A percentile compares a stretch with the other conserved stretches of the same genome.
These are phyloP conservation scores for Crithidia acanthocephali DNA, from an alignment of 208 protist species.

Conservation along the genomic window DNA sequence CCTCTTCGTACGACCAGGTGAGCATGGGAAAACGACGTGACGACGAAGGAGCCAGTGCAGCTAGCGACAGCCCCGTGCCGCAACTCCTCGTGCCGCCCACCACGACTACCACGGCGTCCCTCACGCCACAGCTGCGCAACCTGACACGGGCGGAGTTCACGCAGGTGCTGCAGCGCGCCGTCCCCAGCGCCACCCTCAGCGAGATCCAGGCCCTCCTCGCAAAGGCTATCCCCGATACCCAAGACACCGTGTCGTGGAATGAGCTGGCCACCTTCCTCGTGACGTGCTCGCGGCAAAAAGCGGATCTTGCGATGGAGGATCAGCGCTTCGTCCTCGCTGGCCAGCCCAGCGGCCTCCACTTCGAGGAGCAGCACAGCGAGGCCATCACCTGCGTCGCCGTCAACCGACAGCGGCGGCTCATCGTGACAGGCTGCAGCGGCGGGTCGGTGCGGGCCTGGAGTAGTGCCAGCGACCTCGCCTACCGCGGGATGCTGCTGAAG, in stretches of 20 bases:
- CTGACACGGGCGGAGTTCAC: constrained; percentile 38
- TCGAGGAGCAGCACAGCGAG: constrained; percentile 44
- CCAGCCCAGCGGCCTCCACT: constrained; percentile 34
- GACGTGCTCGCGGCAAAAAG: constrained; percentile 63
- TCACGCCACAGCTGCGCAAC: constrained; percentile 14
- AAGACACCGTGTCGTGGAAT: constrained; percentile 70
- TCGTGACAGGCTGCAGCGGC: constrained; percentile 77
- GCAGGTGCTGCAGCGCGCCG: constrained; percentile 24
- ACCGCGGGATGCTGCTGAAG: constrained; percentile 69
- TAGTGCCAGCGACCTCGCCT: constrained; percentile 42
- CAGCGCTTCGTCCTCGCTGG: constrained; percentile 45
- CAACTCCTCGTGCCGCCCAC: background rate
- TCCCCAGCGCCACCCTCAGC: constrained; percentile 41
- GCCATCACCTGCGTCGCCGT: constrained; percentile 50
- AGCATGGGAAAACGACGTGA: background rate
- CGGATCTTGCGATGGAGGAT: constrained; percentile 54
- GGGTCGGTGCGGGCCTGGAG: constrained; percentile 82
- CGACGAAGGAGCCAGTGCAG: background rate
- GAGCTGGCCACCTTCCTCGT: constrained; percentile 82
- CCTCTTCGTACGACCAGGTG: background rate
- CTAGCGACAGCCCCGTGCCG: background rate
- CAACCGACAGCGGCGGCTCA: constrained; percentile 34
- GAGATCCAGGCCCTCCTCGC: constrained; percentile 69
- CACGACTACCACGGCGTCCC: background rate
- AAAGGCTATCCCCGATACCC: constrained; percentile 76